Evolutionary conservation across 345 rosid species (phyloP).

Genomic region (Turritis glabra): DNA sequence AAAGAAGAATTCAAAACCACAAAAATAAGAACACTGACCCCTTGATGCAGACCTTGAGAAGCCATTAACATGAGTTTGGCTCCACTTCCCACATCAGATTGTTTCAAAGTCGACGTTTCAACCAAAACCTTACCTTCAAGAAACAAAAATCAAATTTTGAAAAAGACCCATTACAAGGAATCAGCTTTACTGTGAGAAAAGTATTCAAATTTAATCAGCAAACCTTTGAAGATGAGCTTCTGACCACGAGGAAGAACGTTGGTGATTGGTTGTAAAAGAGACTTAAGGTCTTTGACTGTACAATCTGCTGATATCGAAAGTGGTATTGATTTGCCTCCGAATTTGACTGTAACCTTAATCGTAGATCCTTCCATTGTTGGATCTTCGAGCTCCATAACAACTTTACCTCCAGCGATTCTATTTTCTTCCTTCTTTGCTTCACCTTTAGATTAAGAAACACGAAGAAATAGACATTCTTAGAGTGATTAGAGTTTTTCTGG

Average conservation of each 20-base stretch:
- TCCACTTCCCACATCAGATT: conserved; percentile 61
- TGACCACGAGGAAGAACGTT: conserved; percentile 96
- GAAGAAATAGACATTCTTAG: not conserved
- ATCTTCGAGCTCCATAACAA: conserved; percentile 34
- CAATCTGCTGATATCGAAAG: conserved; percentile 51
- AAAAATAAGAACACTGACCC: conserved; percentile 48
- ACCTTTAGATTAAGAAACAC: conserved; percentile 10
- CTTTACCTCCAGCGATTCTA: not conserved
- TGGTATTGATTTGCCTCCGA: conserved; percentile 68
- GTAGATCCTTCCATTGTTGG: conserved; percentile 28
- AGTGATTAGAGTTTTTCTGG: not conserved
- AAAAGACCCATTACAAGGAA: not conserved
- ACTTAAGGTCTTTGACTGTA: conserved; percentile 60
- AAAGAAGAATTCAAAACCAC: not conserved
- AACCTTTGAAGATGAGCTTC: conserved; percentile 88
- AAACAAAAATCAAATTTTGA: conserved; percentile 5
- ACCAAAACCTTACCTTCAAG: conserved; percentile 71
- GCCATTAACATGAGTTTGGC: conserved; percentile 90
- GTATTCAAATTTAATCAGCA: not conserved
- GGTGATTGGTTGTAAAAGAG: conserved; percentile 78
- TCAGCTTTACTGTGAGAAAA: not conserved
- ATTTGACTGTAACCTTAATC: conserved; percentile 61
- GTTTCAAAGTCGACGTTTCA: conserved; percentile 64
- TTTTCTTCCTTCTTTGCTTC: conserved; percentile 4
- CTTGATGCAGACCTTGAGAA: conserved; percentile 91